Conservation (phyloP, 495 filamentous ascomycete genomes). For the Hypoxylon fuscum region DNA sequence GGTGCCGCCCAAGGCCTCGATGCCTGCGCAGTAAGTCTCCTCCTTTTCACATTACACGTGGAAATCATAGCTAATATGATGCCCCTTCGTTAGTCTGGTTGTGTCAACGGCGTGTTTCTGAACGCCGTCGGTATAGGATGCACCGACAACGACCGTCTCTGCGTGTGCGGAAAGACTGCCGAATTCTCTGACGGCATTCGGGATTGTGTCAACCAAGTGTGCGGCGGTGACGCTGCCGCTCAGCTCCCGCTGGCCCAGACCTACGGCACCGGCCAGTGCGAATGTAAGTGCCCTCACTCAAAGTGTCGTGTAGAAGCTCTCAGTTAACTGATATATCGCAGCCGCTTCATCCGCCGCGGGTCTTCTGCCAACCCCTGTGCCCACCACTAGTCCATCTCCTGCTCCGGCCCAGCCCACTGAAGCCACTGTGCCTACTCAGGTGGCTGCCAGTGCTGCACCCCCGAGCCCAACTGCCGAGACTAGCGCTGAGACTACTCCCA, state of each 20-base stretch:
- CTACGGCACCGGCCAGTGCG: conserved; percentile 43
- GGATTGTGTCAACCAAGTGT: conserved; percentile 39
- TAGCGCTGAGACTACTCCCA: conserved; percentile 9
- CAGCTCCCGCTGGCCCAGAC: conserved; percentile 31
- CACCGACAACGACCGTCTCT: conserved; percentile 33
- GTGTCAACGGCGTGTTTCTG: conserved; percentile 40
- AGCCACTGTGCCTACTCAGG: neutral
- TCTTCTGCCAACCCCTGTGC: conserved; percentile 4
- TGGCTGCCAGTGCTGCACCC: neutral
- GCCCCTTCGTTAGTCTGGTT: conserved; percentile 31
- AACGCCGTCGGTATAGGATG: conserved; percentile 36
- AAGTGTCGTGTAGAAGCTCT: neutral
- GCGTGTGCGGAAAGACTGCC: conserved; percentile 36
- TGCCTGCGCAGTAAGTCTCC: conserved; percentile 32
- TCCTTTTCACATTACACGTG: neutral
- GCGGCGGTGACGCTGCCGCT: conserved; percentile 15
- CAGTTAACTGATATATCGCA: conserved; percentile 10
- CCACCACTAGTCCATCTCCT: conserved; percentile 17
- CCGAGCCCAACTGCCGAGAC: conserved; percentile 9
- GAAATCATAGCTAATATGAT: conserved; percentile 16
- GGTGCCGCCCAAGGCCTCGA: conserved; percentile 21
- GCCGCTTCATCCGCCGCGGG: conserved; percentile 33
- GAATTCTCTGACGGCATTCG: conserved; percentile 39
- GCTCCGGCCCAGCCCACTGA: neutral
- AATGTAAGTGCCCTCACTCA: conserved; percentile 44